phyloP scores from a whole-genome alignment of 345 rosid species.

The Pugionium cornutum region DNA sequence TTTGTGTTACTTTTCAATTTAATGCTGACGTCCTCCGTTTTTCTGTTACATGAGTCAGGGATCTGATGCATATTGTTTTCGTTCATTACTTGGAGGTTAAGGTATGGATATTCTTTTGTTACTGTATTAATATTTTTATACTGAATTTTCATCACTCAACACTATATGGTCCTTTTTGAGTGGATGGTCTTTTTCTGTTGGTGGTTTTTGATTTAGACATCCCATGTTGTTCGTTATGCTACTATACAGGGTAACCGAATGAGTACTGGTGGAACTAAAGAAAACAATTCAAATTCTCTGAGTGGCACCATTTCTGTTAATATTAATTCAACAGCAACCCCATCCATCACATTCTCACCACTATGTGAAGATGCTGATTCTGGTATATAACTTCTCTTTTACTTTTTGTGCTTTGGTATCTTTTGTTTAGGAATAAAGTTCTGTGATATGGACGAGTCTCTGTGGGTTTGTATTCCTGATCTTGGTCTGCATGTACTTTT shows the following conservation, averaged over 20 bases:
- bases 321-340: slow-evolving; percentile 67
- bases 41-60: slow-evolving; percentile 49
- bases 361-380: slow-evolving; percentile 88
- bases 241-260: slow-evolving; percentile 63
- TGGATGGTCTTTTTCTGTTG: slow-evolving; percentile 3
- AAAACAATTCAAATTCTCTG: slow-evolving; percentile 47
- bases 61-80: slow-evolving; percentile 82
- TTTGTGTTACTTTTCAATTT: slow-evolving; percentile 14
- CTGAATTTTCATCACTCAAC: slow-evolving; percentile 10
- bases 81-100: slow-evolving; percentile 94
- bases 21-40: slow-evolving; percentile 25
- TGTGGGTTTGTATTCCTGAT: slow-evolving; percentile 16
- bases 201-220: slow-evolving; percentile 28
- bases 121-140: slow-evolving; percentile 13
- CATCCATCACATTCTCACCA: slow-evolving; percentile 70
- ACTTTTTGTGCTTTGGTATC: slow-evolving; percentile 8
- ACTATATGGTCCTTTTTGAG: slow-evolving; percentile 8
- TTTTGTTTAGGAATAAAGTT: slow-evolving; percentile 17
- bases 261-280: slow-evolving; percentile 50
- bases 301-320: slow-evolving; percentile 55
- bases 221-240: slow-evolving; percentile 14
- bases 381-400: slow-evolving; percentile 48
- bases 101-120: slow-evolving; percentile 47
- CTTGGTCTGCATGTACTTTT: slow-evolving; percentile 22
- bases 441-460: slow-evolving; percentile 5